Percentiles rank a stretch among this genome's conserved stretches.
Evolutionary conservation across 2,329 filamentous ascomycete species (phyloP).

Genomic region (Aspergillus chevalieri): DNA sequence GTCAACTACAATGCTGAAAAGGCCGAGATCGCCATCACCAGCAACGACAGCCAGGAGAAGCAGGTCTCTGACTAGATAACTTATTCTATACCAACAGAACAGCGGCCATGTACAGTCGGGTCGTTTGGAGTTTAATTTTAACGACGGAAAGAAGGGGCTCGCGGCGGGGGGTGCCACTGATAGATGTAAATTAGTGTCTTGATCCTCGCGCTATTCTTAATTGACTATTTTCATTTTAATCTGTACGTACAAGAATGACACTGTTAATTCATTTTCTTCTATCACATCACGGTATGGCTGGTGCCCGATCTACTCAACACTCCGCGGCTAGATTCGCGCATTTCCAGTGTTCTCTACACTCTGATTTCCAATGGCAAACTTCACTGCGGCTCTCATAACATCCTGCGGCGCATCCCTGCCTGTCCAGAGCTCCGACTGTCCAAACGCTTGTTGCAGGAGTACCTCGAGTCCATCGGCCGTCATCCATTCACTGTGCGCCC

Average conservation of each 20-base stretch:
- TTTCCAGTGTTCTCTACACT: not conserved
- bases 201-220: not conserved
- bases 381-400: not conserved
- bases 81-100: not conserved
- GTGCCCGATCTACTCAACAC: not conserved
- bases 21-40: slow-evolving; percentile 16
- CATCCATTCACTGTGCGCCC: slow-evolving; percentile 8
- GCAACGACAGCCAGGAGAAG: slow-evolving; percentile 10
- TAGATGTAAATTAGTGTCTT: not conserved
- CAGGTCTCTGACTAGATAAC: not conserved
- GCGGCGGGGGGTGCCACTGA: not conserved
- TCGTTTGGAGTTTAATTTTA: not conserved
- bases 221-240: not conserved
- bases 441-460: slow-evolving; percentile 18
- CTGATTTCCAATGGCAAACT: not conserved
- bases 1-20: slow-evolving; percentile 10
- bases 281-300: not conserved
- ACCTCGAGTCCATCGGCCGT: slow-evolving; percentile 20
- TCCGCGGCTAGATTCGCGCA: not conserved
- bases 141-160: not conserved
- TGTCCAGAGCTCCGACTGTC: slow-evolving; percentile 21
- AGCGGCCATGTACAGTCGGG: not conserved
- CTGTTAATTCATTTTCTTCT: not conserved
- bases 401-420: not conserved
- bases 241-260: not conserved